phyloP scores from a whole-genome alignment of 495 filamentous ascomycete genomes.

The Penicillium simplicissimum region DNA sequence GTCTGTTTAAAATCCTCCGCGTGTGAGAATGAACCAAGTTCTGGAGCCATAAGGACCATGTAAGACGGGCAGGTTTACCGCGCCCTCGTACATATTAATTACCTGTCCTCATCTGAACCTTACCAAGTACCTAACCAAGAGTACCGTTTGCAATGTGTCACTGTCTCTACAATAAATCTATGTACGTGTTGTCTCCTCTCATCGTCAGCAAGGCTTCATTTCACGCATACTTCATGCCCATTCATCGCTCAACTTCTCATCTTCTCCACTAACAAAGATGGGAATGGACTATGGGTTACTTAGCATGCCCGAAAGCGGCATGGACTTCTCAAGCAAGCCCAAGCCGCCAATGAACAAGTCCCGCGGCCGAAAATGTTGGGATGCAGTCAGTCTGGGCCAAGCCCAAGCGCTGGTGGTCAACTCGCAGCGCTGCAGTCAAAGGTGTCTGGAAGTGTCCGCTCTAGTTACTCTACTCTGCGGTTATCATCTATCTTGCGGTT shows the following conservation, averaged over 20 bases:
- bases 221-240: not conserved
- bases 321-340: not conserved
- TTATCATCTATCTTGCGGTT: not conserved
- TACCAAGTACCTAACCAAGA: too few species aligned
- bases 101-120: too few species aligned
- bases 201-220: not conserved
- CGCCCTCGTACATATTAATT: too few species aligned
- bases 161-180: too few species aligned
- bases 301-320: not conserved
- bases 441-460: not conserved
- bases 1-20: too few species aligned
- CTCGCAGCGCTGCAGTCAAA: not conserved
- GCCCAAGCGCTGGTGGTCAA: not conserved
- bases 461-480: not conserved
- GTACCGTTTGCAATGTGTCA: too few species aligned
- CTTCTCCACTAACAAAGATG: not conserved
- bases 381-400: not conserved
- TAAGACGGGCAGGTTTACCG: too few species aligned
- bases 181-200: not conserved
- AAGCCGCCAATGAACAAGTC: not conserved
- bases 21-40: too few species aligned
- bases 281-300: not conserved
- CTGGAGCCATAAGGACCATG: too few species aligned
- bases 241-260: not conserved
- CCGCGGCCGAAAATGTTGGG: not conserved